These are phyloP conservation scores for Zygoascus tannicola DNA, from an alignment of 805 yeast species.

Conservation along the genomic window DNA sequence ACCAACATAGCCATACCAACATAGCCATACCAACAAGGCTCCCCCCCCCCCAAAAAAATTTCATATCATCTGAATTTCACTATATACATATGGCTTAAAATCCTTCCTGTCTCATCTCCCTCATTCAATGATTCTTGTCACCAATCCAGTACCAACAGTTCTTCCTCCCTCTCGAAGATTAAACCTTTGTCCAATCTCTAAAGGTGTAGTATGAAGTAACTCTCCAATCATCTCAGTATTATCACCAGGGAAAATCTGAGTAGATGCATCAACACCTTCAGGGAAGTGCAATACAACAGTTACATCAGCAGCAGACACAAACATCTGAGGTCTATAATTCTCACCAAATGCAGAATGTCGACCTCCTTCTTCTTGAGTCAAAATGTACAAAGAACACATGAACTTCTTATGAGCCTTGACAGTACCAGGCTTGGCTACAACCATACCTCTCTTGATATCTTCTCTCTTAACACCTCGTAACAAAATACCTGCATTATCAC, in stretches of 20 bases:
- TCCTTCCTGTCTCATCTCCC: no score
- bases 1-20: no score
- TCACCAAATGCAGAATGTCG: slow-evolving; percentile 96
- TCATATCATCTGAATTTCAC: no score
- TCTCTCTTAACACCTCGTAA: slow-evolving; percentile 98
- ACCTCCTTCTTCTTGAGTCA: slow-evolving; percentile 98
- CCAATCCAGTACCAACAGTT: slow-evolving; percentile 97
- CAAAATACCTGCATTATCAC: slow-evolving; percentile 97
- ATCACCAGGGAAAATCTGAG: slow-evolving; percentile 96
- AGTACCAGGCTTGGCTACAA: slow-evolving; percentile 83
- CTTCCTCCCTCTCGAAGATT: slow-evolving; percentile 99
- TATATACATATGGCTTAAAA: no score
- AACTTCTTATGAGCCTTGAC: slow-evolving; percentile 89
- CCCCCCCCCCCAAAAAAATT: no score
- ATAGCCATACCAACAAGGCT: no score
- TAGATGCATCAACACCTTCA: slow-evolving; percentile 70
- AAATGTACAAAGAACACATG: slow-evolving; percentile 85
- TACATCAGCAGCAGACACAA: slow-evolving; percentile 92
- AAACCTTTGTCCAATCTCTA: slow-evolving; percentile 96
- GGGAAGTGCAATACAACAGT: slow-evolving; percentile 89
- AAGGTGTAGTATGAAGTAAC: slow-evolving; percentile 81
- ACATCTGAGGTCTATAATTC: slow-evolving; percentile 97
- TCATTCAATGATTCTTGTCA: slow-evolving; percentile 80
- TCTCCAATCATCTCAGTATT: slow-evolving; percentile 93
- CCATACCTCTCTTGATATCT: slow-evolving; percentile 96